Evolutionary conservation across 2,329 filamentous ascomycete genomes (phyloP), one percentile per base, ranked within the genome.

Genomic region (Emergomyces pasteurianus): DNA sequence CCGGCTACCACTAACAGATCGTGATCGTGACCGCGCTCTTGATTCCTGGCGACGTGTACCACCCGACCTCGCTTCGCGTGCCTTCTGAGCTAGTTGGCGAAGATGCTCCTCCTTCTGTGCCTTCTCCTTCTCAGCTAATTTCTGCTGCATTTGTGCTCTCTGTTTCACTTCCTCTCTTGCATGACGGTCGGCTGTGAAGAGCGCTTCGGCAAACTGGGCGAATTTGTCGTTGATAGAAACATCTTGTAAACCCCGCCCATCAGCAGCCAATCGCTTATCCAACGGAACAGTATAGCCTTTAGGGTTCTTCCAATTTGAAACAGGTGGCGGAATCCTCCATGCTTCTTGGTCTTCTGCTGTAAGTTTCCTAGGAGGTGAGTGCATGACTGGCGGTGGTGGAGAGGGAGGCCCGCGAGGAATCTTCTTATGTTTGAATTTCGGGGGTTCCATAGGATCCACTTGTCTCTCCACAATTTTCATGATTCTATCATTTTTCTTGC

Each of bases 241-340:
- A 72, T 99, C 94, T 73, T 96, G 91, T 64, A 99, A 73, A 0
- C 90, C 90, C 69, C 94, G 83, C 14, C 94, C 94, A 73, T 97
- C 92, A 9, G 94, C 92, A 21, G 94, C 94, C 67, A 99, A 78
- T 71, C 94, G 87, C 79, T 99, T 99, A 74, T 99, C 94, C 58
- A 99, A 75, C 0, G 94, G 90, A 0, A 99, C 90, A 0, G 94
- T 99, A 71, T 96, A 99, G 69, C 94, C 94, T 78, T 97, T 97
- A 0, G 92, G 90, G 73, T 99, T 99, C 83, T 99, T 99, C 94
- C 94, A 99, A 74, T 97, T 97, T 23, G 90, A 95, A 1, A 99
- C 87, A 0, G 92, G 89, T 2, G 92, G 91, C 0, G 86, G 86
- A 38, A 90, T 96, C 70, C 87, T 91, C 94, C 94, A 99, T 62